Evolutionary conservation across 108 stramenopile species (phyloP).

Genomic region (Cylindrotheca fusiformis): DNA sequence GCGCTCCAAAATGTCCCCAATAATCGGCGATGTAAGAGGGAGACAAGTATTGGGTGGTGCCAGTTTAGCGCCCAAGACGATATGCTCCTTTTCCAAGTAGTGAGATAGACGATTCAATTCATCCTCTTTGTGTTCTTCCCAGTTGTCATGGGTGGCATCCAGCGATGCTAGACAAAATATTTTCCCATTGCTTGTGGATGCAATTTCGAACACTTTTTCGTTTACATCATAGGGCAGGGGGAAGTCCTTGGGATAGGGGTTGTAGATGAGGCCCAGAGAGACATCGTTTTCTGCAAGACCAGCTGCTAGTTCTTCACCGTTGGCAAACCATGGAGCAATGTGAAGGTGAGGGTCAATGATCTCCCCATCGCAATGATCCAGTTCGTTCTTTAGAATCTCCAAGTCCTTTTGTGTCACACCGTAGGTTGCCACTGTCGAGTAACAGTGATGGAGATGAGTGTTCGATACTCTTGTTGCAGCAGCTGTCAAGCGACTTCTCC

Average conservation of each 20-base stretch:
- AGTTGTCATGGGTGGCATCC: constrained; percentile 31
- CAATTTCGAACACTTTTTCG: constrained; percentile 9
- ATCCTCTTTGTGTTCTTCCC: constrained; percentile 23
- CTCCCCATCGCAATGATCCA: constrained; percentile 26
- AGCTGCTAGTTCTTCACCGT: constrained; percentile 11
- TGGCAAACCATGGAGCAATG: constrained; percentile 24
- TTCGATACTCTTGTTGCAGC: not conserved
- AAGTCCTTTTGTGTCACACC: not conserved
- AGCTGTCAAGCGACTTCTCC: no score
- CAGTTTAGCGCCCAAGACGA: constrained; percentile 29
- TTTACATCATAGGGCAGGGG: constrained; percentile 26
- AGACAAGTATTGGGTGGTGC: constrained; percentile 33
- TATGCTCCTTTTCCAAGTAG: no score
- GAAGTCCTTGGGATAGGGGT: constrained; percentile 21
- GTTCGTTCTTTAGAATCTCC: constrained; percentile 8
- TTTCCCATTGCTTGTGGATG: constrained; percentile 10
- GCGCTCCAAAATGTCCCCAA: constrained; percentile 2
- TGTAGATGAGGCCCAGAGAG: constrained; percentile 25
- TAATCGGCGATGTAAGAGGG: no score
- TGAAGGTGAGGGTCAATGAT: constrained; percentile 37
- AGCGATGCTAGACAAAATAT: constrained; percentile 28
- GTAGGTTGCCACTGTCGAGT: not conserved
- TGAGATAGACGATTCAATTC: constrained; percentile 28
- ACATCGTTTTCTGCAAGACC: constrained; percentile 20
- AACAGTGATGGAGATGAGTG: constrained; percentile 2